A percentile compares a stretch with the other conserved stretches of the same genome.
These are phyloP conservation scores for Delonix regia DNA, from an alignment of 306 rosid species.

Conservation along the genomic window DNA sequence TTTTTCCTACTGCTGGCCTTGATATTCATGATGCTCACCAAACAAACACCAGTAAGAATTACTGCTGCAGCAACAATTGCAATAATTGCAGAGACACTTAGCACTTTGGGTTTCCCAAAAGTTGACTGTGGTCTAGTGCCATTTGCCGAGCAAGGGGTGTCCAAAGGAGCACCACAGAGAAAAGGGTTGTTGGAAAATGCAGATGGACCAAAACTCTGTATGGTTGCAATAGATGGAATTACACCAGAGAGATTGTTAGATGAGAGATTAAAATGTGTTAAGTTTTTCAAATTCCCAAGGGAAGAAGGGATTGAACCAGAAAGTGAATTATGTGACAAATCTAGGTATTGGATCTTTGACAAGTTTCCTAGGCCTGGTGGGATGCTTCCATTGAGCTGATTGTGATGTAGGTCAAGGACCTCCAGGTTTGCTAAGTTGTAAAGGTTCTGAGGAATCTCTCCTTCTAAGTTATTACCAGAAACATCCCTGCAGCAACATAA, in stretches of 20 bases:
- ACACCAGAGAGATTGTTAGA: slow-evolving; percentile 80
- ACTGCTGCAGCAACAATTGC: slow-evolving; percentile 95
- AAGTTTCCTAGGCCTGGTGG: slow-evolving; percentile 73
- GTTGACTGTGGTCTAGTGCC: slow-evolving; percentile 45
- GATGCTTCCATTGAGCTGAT: slow-evolving; percentile 78
- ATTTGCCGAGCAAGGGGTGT: slow-evolving; percentile 58
- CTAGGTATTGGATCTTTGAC: slow-evolving; percentile 62
- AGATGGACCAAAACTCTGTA: slow-evolving; percentile 65
- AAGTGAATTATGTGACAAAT: slow-evolving; percentile 77
- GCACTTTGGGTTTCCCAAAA: slow-evolving; percentile 58
- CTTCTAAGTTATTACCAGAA: slow-evolving; percentile 79
- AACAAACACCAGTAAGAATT: slow-evolving; percentile 86
- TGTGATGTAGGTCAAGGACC: slow-evolving; percentile 76
- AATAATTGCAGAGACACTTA: slow-evolving; percentile 75
- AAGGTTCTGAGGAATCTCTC: slow-evolving; percentile 72
- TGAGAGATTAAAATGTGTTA: slow-evolving; percentile 76
- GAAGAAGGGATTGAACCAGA: slow-evolving; percentile 75
- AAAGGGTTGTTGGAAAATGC: slow-evolving; percentile 80
- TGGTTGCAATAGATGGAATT: slow-evolving; percentile 56
- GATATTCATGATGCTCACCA: slow-evolving; percentile 78
- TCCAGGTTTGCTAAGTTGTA: slow-evolving; percentile 74
- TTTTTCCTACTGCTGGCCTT: slow-evolving; percentile 59
- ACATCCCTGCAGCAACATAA: slow-evolving; percentile 74
- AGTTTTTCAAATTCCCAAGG: slow-evolving; percentile 60
- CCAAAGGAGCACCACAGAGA: slow-evolving; percentile 90